Percentiles rank a stretch among this genome's conserved stretches.
These are phyloP conservation scores for Mycena vitilis DNA, from an alignment of 768 basidiomycete species.

Conservation along the genomic window DNA sequence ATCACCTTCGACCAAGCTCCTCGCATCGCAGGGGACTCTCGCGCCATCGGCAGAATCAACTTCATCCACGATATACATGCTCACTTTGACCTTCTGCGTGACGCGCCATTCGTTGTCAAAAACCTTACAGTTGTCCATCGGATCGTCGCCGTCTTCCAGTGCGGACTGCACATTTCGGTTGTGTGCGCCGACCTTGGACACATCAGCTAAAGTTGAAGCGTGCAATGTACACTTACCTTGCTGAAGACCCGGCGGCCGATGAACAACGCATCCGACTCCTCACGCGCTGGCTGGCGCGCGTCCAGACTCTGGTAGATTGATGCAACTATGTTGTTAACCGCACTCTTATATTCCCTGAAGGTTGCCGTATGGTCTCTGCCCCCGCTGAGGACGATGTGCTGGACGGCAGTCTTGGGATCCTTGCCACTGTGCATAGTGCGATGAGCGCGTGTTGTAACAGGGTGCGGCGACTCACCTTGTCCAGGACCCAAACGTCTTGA, in stretches of 20 bases:
- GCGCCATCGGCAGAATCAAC: not conserved
- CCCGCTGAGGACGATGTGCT: not conserved
- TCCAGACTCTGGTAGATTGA: not conserved
- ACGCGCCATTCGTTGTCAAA: not conserved
- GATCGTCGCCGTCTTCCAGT: constrained; percentile 1
- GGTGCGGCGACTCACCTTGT: not conserved
- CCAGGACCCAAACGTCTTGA: not conserved
- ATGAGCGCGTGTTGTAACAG: no score
- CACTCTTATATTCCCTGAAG: not conserved
- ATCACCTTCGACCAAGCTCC: not conserved
- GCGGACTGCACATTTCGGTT: no score
- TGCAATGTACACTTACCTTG: no score
- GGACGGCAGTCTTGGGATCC: not conserved
- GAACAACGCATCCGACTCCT: not conserved
- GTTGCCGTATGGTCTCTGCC: not conserved
- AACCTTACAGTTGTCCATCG: not conserved
- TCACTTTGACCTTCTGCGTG: not conserved
- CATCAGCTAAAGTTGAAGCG: no score
- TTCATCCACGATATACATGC: not conserved
- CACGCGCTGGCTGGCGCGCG: not conserved
- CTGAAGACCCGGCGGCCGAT: not conserved
- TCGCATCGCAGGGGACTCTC: not conserved
- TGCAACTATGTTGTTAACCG: not conserved
- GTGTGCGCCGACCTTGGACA: no score
- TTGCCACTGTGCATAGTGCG: no score